Evolutionary conservation across 2,329 filamentous ascomycete species (phyloP), one percentile per base, ranked within the genome.

Genomic region (Waltergamsia citrina): DNA sequence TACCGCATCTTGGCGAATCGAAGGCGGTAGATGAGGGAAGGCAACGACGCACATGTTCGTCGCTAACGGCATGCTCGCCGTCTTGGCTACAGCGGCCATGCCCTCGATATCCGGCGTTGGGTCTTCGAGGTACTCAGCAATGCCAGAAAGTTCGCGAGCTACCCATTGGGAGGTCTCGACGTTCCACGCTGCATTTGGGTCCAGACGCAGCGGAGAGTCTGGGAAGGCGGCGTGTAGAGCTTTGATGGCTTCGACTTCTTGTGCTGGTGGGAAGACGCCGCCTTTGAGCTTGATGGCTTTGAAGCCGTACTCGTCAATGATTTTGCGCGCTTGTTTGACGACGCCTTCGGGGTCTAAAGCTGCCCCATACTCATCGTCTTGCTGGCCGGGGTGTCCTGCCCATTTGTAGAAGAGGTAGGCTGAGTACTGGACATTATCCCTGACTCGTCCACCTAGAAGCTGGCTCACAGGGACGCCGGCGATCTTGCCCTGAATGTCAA

Each of bases 381-480:
- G 36, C 10, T 56, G 38, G 0, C 56, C 60, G 0, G 60, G 57
- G 29, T 63, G 59, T 2, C 59, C 56, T 7, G 37, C 51, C 59
- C 60, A 63, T 29, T 63, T 62, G 41, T 62, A 63, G 37, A 63
- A 63, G 5, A 63, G 45, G 33, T 63, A 63, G 3, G 60, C 60
- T 3, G 60, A 63, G 43, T 61, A 63, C 31, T 59, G 57, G 1
- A 63, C 57, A 14, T 45, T 48, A 33, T 60, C 51, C 37, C 59
- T 50, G 7, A 63, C 51, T 0, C 56, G 48, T 3, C 59, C 59
- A 4, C 60, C 59, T 2, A 63, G 53, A 0, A 63, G 38, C 5
- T 59, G 55, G 27, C 54, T 54, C 3, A 62, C 58, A 3, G 59
- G 56, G 0, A 62, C 34, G 2, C 59, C 58, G 1, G 55, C 49